phyloP scores from a whole-genome alignment of 805 yeast species.

The Lipomyces mesembrius region DNA sequence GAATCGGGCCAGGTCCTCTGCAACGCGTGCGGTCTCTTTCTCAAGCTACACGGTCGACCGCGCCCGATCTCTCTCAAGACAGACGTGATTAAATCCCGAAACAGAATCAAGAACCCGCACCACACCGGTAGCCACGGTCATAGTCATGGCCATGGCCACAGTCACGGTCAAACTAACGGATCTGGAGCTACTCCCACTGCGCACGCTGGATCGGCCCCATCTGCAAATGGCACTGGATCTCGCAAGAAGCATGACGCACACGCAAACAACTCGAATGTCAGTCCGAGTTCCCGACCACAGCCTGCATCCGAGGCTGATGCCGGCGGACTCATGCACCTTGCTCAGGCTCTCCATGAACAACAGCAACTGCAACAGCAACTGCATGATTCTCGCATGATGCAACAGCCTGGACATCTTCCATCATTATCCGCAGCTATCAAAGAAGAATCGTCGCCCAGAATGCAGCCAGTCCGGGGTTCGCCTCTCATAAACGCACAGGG shows the following conservation, averaged over 20 bases:
- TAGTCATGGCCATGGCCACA: background rate
- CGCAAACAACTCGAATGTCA: constrained; percentile 6
- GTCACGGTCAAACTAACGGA: background rate
- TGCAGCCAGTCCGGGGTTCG: constrained; percentile 14
- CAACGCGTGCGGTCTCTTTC: constrained; percentile 90
- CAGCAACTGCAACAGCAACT: constrained; percentile 11
- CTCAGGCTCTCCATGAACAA: constrained; percentile 33
- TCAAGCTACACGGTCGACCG: constrained; percentile 89
- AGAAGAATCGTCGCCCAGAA: constrained; percentile 16
- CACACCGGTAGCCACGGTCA: background rate
- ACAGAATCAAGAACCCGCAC: constrained; percentile 62
- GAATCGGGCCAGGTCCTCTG: constrained; percentile 89
- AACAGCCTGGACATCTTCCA: constrained; percentile 10
- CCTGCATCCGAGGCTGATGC: constrained; percentile 25
- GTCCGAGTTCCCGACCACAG: constrained; percentile 13
- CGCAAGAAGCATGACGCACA: constrained; percentile 12
- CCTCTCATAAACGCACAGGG: constrained; percentile 12
- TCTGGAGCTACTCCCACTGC: constrained; percentile 1
- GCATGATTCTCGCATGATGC: constrained; percentile 11
- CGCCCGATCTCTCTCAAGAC: constrained; percentile 90
- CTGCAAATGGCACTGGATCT: constrained; percentile 12
- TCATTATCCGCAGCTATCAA: constrained; percentile 27
- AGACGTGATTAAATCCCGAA: constrained; percentile 88
- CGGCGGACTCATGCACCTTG: constrained; percentile 32
- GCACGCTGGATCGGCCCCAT: constrained; percentile 9